A percentile compares a stretch with the other conserved stretches of the same genome.
Evolutionary conservation across 129 eudicot genomes (phyloP).

Genomic region (Logfia minima): DNA sequence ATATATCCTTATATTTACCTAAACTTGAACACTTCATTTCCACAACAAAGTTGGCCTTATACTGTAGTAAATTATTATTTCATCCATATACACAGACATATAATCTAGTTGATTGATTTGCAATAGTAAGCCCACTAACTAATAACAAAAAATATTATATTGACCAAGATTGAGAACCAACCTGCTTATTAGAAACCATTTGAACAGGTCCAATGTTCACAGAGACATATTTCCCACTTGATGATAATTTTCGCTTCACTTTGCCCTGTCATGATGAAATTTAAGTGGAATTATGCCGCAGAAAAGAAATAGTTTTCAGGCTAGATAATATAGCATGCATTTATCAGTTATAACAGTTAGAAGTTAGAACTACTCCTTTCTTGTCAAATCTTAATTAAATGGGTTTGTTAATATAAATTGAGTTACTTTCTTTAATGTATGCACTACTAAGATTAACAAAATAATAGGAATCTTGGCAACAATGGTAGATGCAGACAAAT

Average conservation of each 20-base stretch:
- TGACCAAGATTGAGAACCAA: conserved; percentile 27
- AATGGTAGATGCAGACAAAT: neutral
- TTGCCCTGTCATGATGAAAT: conserved; percentile 49
- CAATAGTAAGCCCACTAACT: neutral
- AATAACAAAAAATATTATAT: neutral
- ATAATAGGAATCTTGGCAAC: neutral
- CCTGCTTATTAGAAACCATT: conserved; percentile 93
- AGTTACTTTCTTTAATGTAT: neutral
- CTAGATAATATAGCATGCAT: neutral
- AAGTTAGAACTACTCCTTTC: neutral
- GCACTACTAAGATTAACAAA: neutral
- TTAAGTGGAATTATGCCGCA: neutral
- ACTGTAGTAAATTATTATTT: too few species aligned
- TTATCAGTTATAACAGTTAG: neutral
- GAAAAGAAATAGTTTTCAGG: neutral
- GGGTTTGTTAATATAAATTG: neutral
- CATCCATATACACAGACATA: conserved; percentile 3
- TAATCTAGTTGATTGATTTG: neutral
- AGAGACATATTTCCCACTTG: conserved; percentile 93
- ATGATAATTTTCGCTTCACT: conserved; percentile 85
- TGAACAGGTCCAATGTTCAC: conserved; percentile 96
- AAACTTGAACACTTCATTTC: neutral
- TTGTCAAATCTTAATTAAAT: neutral
- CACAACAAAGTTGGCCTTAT: neutral
- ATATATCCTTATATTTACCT: neutral